Conservation (phyloP, 2,329 filamentous ascomycete species). For the Hypoxylon sp. region DNA sequence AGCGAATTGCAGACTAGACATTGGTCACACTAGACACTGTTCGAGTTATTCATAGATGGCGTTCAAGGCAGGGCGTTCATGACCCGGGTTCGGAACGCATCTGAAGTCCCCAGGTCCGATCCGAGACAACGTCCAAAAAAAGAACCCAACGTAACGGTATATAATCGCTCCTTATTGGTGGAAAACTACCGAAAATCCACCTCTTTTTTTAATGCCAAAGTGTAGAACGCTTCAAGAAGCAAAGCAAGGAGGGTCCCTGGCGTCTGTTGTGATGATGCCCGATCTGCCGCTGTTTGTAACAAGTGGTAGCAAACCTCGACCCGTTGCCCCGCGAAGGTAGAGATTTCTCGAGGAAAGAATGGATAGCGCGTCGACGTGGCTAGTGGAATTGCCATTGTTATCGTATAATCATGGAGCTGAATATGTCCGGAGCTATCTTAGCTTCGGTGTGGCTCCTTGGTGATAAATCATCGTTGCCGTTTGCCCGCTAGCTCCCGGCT, state of each 20-base stretch:
- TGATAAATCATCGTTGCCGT: slow-evolving; percentile 15
- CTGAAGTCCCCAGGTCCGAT: slow-evolving; percentile 10
- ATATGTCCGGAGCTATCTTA: slow-evolving; percentile 10
- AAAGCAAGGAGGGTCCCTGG: slow-evolving; percentile 1
- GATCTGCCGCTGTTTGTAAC: slow-evolving; percentile 8
- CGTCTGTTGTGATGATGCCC: neutral
- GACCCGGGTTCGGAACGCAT: slow-evolving; percentile 3
- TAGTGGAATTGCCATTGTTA: slow-evolving; percentile 12
- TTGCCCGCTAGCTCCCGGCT: slow-evolving; percentile 4
- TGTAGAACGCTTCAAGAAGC: slow-evolving; percentile 3
- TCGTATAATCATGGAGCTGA: slow-evolving; percentile 13
- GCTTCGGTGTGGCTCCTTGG: slow-evolving; percentile 14
- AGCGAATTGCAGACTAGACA: neutral
- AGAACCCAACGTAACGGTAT: neutral
- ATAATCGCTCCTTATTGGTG: slow-evolving; percentile 20
- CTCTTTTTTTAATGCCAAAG: slow-evolving; percentile 10
- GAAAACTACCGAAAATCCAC: slow-evolving; percentile 29
- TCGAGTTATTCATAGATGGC: neutral
- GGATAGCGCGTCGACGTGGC: slow-evolving; percentile 9
- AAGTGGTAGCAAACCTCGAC: slow-evolving; percentile 13
- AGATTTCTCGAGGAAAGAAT: slow-evolving; percentile 2
- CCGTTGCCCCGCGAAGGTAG: neutral
- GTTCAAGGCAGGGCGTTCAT: neutral
- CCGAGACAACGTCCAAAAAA: slow-evolving; percentile 10
- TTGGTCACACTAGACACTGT: neutral